phyloP scores from a whole-genome alignment of 768 basidiomycete genomes.

The Calvatia gigantea region DNA sequence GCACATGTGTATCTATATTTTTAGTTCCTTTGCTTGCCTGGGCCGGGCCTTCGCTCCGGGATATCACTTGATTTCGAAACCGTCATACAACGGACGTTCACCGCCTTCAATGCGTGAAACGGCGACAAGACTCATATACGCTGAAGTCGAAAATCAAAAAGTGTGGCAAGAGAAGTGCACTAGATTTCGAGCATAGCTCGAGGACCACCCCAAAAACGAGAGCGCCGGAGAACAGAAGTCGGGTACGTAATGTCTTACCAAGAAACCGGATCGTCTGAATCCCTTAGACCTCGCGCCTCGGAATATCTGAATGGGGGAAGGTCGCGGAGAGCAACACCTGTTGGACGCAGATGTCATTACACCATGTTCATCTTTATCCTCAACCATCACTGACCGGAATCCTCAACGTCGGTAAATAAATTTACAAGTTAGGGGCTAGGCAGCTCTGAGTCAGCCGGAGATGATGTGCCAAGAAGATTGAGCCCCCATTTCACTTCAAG shows the following conservation, averaged over 20 bases:
- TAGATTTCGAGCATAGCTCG: background rate
- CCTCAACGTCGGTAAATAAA: conserved; percentile 5
- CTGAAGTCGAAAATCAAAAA: background rate
- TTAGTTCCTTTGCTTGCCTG: background rate
- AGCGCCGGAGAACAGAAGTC: conserved; percentile 11
- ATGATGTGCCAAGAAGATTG: conserved; percentile 11
- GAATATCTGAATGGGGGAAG: conserved; percentile 6
- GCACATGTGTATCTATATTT: background rate
- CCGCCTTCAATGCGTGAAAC: background rate
- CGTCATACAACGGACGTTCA: background rate
- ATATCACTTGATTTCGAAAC: background rate
- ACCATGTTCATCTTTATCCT: conserved; percentile 6
- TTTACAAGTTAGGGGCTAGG: conserved; percentile 6
- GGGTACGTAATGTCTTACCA: conserved; percentile 11
- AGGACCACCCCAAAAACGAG: conserved; percentile 5
- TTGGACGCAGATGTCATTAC: background rate
- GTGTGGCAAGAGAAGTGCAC: background rate
- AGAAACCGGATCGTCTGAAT: background rate
- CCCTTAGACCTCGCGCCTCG: conserved; percentile 8
- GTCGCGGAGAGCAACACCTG: background rate
- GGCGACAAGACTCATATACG: background rate
- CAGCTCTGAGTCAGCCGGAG: conserved; percentile 8
- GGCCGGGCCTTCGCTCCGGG: background rate
- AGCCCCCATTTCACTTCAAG: conserved; percentile 9
- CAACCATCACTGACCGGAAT: background rate